Conservation (phyloP, 805 yeast species). For the Saturnispora ahearnii region DNA sequence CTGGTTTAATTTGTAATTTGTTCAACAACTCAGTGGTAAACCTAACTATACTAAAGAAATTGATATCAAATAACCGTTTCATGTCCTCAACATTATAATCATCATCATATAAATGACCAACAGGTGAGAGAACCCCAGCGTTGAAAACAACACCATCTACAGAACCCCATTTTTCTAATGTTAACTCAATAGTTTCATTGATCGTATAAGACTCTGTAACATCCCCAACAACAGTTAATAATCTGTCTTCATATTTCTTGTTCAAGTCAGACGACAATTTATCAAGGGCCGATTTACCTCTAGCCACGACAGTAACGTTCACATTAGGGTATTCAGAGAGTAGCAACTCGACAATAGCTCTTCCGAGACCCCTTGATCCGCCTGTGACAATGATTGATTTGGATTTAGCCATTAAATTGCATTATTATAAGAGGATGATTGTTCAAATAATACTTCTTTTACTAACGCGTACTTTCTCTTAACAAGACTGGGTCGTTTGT, state of each 20-base stretch:
- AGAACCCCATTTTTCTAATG: conserved; percentile 43
- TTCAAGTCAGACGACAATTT: conserved; percentile 28
- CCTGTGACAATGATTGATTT: conserved; percentile 43
- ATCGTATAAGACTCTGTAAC: conserved; percentile 37
- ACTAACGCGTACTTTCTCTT: neutral
- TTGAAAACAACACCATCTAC: conserved; percentile 63
- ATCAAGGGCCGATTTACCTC: conserved; percentile 42
- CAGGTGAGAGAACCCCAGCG: conserved; percentile 82
- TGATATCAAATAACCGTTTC: conserved; percentile 61
- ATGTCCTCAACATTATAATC: conserved; percentile 47
- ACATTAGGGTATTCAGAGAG: conserved; percentile 28
- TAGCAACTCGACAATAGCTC: conserved; percentile 50
- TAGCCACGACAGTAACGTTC: conserved; percentile 62
- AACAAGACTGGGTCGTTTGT: neutral
- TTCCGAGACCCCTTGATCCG: conserved; percentile 76
- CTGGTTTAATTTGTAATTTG: conserved; percentile 39
- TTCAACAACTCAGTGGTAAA: conserved; percentile 45
- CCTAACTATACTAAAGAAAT: conserved; percentile 65
- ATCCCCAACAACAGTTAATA: conserved; percentile 51
- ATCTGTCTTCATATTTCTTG: conserved; percentile 39
- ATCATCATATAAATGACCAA: conserved; percentile 38
- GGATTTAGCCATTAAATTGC: neutral
- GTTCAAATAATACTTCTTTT: neutral
- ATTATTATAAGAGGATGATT: neutral
- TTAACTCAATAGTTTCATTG: conserved; percentile 32